Base-by-base conservation (phyloP, 2,329 filamentous ascomycete species). In the Nectriaceae sp. region DNA sequence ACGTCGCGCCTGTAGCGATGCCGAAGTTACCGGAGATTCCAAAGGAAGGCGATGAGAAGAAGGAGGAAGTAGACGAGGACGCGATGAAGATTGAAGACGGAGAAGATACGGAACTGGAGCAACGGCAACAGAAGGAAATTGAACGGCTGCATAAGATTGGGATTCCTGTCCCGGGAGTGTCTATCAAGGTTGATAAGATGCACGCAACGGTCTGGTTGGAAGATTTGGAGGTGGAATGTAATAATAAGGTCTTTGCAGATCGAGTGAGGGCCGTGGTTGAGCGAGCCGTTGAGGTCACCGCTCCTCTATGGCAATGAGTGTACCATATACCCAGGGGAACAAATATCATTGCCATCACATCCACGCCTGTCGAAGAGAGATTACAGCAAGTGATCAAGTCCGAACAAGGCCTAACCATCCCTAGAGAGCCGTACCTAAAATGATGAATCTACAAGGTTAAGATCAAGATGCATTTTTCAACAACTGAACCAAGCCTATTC, bases 131-230 rank as follows among this genome's bases (percentile, higher is more conserved):
- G 62, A 79, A 78, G 54, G 92, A 96, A 69, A 75, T 96, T 15
- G 84, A 88, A 50, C 77, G 93, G 13, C 75, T 97, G 40, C 89
- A 95, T 63, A 84, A 83, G 53, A 75, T 95, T 19, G 93, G 93
- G 3, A 93, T 97, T 24, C 91, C 93, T 0, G 90, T 97, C 1
- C 94, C 94, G 0, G 94, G 93, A 0, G 78, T 99, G 15, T 83
- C 87, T 53, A 90, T 99, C 70, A 85, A 82, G 61, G 87, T 97
- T 4, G 93, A 97, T 62, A 94, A 90, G 72, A 87, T 91, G 71
- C 78, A 87, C 44, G 94, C 93, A 5, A 88, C 84, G 53, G 87
- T 99, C 5, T 97, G 93, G 92, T 75, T 99, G 33, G 94, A 97
- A 76, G 84, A 89, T 58, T 71, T 97, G 38, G 90, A 96, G 60